Base-by-base conservation (phyloP, 345 rosid genomes). In the Brassica rapa region DNA sequence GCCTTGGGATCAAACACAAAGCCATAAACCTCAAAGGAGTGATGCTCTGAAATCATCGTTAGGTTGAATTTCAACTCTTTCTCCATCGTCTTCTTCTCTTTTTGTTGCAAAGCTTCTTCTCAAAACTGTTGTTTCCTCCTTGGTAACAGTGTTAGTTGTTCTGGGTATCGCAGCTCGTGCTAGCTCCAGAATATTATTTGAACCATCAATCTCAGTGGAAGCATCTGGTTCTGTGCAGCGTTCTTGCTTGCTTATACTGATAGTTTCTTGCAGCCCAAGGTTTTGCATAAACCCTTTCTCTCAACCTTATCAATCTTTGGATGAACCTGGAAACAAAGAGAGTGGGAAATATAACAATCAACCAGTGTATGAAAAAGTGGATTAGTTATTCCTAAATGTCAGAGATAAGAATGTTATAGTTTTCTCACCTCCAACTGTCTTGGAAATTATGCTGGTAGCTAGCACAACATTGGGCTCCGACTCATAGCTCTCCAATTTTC, bases 181-280 rank as follows among this genome's bases (percentile, higher is more conserved):
- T 78, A 92, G 94, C 84, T 94, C 98, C 16, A 89, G 82, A 94
- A 92, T 67, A 94, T 89, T 77, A 92, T 97, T 82, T 94, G 97
- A 4, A 94, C 97, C 30, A 94, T 97, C 3, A 92, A 91, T 72
- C 98, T 87, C 24, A 94, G 74, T 0, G 98, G 98, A 51, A 94
- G 92, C 12, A 88, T 71, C 84, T 94, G 95, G 39, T 94, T 94
- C 63, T 88, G 94, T 8, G 98, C 98, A 6, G 98, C 97, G 33
- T 88, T 96, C 90, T 89, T 92, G 81, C 98, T 89, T 74, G 97
- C 91, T 71, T 92, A 97, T 70, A 88, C 77, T 3, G 98, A 87
- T 35, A 92, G 89, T 78, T 89, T 94, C 86, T 87, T 94, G 90
- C 97, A 91, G 85, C 92, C 89, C 25, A 94, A 85, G 73, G 86